Percentiles rank a stretch among this genome's conserved stretches.
Evolutionary conservation across 805 yeast genomes (phyloP).

Genomic region (Danielozyma ontarioensis): DNA sequence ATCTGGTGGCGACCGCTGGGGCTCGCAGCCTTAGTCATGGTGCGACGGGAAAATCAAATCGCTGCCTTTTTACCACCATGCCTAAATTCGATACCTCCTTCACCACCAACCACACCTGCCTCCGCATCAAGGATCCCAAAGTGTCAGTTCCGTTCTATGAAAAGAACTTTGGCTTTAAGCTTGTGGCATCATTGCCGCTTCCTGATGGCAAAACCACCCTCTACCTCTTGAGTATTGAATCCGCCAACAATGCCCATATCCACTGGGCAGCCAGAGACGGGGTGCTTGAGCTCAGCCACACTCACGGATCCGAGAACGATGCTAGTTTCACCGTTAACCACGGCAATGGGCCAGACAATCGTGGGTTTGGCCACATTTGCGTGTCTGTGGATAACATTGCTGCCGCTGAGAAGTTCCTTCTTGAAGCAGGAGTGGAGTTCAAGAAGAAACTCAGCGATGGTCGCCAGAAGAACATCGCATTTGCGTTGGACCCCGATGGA

Average conservation of each 20-base stretch:
- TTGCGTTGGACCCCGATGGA: constrained; percentile 91
- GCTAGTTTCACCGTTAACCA: constrained; percentile 55
- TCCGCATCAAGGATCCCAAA: constrained; percentile 80
- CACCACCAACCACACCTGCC: constrained; percentile 62
- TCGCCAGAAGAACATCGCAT: constrained; percentile 88
- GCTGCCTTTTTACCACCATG: too few relatives aligned
- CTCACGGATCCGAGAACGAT: constrained; percentile 66
- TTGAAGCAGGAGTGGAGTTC: constrained; percentile 62
- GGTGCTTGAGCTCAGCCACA: constrained; percentile 77
- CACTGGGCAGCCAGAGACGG: constrained; percentile 53
- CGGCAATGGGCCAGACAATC: constrained; percentile 79
- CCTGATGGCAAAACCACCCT: constrained; percentile 57
- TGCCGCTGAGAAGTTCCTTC: constrained; percentile 52
- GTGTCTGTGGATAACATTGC: constrained; percentile 77
- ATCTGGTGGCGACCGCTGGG: too few relatives aligned
- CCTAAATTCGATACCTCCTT: constrained; percentile 31
- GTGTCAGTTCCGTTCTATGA: constrained; percentile 68
- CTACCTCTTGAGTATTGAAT: constrained; percentile 58
- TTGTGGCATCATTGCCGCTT: constrained; percentile 47
- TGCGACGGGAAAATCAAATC: too few relatives aligned
- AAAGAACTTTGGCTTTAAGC: constrained; percentile 67
- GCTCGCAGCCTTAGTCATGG: too few relatives aligned
- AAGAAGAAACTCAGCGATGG: constrained; percentile 86
- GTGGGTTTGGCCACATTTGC: constrained; percentile 95
- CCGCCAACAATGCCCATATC: constrained; percentile 29